Percentiles rank a stretch among this genome's conserved stretches.
phyloP scores from a whole-genome alignment of 139 green algal genomes.

The Raphidocelis subcapitata region DNA sequence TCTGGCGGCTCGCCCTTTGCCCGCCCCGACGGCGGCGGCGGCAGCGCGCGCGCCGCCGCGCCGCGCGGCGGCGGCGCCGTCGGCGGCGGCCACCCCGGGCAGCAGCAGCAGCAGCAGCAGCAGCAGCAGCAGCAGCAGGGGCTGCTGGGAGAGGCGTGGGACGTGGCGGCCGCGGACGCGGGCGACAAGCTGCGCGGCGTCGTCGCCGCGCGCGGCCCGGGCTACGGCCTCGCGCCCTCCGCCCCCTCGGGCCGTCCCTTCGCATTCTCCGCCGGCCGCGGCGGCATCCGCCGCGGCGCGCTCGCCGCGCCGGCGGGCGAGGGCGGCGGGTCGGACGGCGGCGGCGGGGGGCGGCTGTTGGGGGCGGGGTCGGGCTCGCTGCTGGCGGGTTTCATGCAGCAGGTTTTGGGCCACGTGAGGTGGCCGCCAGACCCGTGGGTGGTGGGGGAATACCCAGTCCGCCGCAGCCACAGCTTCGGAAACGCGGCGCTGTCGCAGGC shows the following conservation, averaged over 20 bases:
- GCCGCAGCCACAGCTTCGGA: slow-evolving; percentile 16
- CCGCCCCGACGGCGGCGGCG: too few relatives aligned
- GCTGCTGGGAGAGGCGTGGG: slow-evolving; percentile 17
- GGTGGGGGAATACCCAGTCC: slow-evolving; percentile 21
- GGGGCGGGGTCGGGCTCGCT: not conserved
- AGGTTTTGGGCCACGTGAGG: slow-evolving; percentile 44
- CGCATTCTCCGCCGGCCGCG: slow-evolving; percentile 18
- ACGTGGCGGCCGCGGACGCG: slow-evolving; percentile 24
- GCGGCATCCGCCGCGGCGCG: slow-evolving; percentile 1
- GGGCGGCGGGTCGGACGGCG: not conserved
- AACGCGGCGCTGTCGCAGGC: slow-evolving; percentile 13
- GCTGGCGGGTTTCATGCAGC: slow-evolving; percentile 22
- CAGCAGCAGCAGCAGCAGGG: slow-evolving; percentile 25
- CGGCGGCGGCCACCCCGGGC: not conserved
- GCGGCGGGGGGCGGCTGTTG: not conserved
- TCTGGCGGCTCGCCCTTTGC: too few relatives aligned
- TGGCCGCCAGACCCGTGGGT: slow-evolving; percentile 48
- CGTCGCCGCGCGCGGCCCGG: slow-evolving; percentile 15
- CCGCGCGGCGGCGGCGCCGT: not conserved
- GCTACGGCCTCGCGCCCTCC: not conserved
- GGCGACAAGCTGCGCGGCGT: slow-evolving; percentile 39
- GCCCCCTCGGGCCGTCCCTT: not conserved
- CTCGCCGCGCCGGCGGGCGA: slow-evolving; percentile 3
- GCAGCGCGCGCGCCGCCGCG: too few relatives aligned
- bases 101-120: slow-evolving; percentile 7